Percentiles rank a stretch among this genome's conserved stretches.
phyloP scores from a whole-genome alignment of 805 yeast species.

The Metschnikowia proteae region DNA sequence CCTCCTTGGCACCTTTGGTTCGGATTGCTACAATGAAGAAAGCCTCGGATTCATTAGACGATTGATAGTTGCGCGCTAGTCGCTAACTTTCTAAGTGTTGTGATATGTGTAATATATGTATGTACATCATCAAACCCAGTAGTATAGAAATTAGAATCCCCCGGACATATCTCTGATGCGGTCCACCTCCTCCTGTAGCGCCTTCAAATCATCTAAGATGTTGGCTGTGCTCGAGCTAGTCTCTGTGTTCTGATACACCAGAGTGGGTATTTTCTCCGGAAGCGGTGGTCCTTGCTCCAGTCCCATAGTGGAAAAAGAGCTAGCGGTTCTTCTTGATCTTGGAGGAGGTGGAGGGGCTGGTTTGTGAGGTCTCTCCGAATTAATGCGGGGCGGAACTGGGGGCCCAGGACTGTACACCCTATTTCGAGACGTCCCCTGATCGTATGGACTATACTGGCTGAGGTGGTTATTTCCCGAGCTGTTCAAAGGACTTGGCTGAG shows the following conservation, averaged over 20 bases:
- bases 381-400: slow-evolving; percentile 22
- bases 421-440: not conserved
- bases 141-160: slow-evolving; percentile 28
- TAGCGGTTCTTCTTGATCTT: slow-evolving; percentile 32
- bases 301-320: slow-evolving; percentile 13
- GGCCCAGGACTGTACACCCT: slow-evolving; percentile 7
- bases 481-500: slow-evolving; percentile 24
- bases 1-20: slow-evolving; percentile 67
- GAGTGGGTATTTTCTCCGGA: slow-evolving; percentile 19
- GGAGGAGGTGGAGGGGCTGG: slow-evolving; percentile 41
- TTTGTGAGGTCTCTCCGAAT: not conserved
- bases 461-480: not conserved
- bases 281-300: slow-evolving; percentile 12
- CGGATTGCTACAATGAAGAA: slow-evolving; percentile 70
- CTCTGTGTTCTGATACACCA: slow-evolving; percentile 12
- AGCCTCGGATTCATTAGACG: slow-evolving; percentile 23
- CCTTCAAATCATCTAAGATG: slow-evolving; percentile 60
- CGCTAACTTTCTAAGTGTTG: not conserved
- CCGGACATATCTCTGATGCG: slow-evolving; percentile 46
- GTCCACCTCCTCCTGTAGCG: slow-evolving; percentile 69
- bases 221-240: slow-evolving; percentile 39
- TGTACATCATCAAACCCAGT: not conserved
- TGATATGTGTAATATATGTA: not conserved
- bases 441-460: not conserved
- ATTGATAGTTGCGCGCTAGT: not conserved